phyloP scores from a whole-genome alignment of 2,329 filamentous ascomycete genomes.

The Venturia aucupariae region DNA sequence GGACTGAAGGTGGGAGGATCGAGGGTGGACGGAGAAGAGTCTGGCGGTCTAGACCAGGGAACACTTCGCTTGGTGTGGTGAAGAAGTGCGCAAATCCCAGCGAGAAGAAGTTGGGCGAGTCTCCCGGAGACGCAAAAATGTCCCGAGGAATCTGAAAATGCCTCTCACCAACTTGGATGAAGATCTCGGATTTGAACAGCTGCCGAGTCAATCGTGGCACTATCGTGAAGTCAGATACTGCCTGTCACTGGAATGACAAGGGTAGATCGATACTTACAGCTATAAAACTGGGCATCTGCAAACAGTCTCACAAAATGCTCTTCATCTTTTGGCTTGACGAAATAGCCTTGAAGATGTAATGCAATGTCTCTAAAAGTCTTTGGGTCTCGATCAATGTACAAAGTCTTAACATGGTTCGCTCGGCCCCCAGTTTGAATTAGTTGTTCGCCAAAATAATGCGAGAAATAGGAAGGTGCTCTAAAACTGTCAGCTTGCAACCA shows the following conservation, averaged over 20 bases:
- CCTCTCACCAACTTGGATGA: constrained; percentile 77
- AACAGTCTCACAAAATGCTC: constrained; percentile 87
- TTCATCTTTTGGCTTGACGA: constrained; percentile 71
- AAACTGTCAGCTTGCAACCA: constrained; percentile 36
- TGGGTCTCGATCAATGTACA: constrained; percentile 94
- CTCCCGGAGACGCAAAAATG: constrained; percentile 73
- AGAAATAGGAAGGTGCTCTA: constrained; percentile 91
- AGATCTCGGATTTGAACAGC: constrained; percentile 84
- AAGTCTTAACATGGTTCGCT: constrained; percentile 56
- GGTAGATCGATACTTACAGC: constrained; percentile 44
- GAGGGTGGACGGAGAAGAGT: constrained; percentile 77
- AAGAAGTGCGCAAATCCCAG: constrained; percentile 87
- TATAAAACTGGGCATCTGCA: constrained; percentile 93
- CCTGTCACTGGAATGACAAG: constrained; percentile 10
- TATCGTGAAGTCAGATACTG: constrained; percentile 28
- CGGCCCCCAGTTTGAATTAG: constrained; percentile 54
- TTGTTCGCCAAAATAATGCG: constrained; percentile 84
- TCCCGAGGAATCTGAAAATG: constrained; percentile 88
- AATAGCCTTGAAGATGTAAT: constrained; percentile 82
- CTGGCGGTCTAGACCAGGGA: constrained; percentile 73
- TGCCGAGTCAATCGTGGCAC: constrained; percentile 84
- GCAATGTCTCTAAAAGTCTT: constrained; percentile 82
- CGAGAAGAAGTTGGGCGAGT: constrained; percentile 93
- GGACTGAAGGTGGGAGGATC: constrained; percentile 72
- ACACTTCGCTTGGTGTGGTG: constrained; percentile 66